phyloP scores from a whole-genome alignment of 352 stramenopile species.

The Phytopythium kandeliae region DNA sequence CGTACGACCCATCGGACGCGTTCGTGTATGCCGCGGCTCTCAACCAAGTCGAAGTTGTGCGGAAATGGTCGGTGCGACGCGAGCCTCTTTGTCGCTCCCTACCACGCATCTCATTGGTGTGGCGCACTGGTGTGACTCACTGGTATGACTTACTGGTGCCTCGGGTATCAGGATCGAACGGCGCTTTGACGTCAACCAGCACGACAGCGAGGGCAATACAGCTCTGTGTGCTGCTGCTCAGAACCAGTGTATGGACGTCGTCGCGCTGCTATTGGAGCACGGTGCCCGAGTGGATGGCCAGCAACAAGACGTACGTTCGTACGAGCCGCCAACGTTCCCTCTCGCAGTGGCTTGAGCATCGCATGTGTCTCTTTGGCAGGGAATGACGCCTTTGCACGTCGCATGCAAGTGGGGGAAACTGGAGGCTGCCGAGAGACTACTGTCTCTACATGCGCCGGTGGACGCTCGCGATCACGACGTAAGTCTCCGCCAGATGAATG shows the following conservation, averaged over 20 bases:
- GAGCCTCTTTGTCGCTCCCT: neutral
- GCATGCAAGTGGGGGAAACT: slow-evolving; percentile 51
- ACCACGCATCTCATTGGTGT: too few relatives aligned
- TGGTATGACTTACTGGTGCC: too few relatives aligned
- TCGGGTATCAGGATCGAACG: slow-evolving; percentile 31
- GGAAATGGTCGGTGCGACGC: slow-evolving; percentile 23
- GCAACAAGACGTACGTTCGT: slow-evolving; percentile 28
- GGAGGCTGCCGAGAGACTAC: slow-evolving; percentile 31
- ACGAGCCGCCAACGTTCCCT: neutral
- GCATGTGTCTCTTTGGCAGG: slow-evolving; percentile 14
- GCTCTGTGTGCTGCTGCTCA: slow-evolving; percentile 49
- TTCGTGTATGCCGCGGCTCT: slow-evolving; percentile 65
- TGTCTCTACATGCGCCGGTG: slow-evolving; percentile 23
- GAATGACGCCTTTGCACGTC: slow-evolving; percentile 42
- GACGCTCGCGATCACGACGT: slow-evolving; percentile 36
- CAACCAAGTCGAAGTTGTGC: slow-evolving; percentile 58
- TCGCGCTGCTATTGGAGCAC: slow-evolving; percentile 39
- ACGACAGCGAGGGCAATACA: slow-evolving; percentile 41
- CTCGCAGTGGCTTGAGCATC: neutral
- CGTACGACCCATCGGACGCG: slow-evolving; percentile 38
- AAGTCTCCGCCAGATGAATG: neutral
- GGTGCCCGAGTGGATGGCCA: slow-evolving; percentile 32
- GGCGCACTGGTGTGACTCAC: too few relatives aligned
- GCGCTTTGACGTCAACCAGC: slow-evolving; percentile 33
- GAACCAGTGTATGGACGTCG: slow-evolving; percentile 52